Evolutionary conservation across 2,329 filamentous ascomycete genomes (phyloP).

Genomic region (Phymatotrichopsis omnivora): DNA sequence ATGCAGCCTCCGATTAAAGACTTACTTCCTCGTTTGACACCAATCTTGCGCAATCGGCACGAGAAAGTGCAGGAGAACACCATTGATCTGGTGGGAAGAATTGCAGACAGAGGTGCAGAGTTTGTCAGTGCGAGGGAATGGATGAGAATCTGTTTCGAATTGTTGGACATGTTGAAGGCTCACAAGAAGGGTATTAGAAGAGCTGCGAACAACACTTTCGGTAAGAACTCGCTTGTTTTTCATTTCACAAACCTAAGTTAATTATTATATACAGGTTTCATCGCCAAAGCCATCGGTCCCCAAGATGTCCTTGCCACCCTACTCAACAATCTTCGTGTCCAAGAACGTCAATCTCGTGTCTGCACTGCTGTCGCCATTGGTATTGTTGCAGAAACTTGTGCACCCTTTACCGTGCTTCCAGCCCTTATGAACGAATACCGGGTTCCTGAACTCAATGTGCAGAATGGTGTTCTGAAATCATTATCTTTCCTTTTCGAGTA

Average conservation of each 20-base stretch:
- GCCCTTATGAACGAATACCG: slow-evolving; percentile 99
- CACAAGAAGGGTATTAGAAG: slow-evolving; percentile 99
- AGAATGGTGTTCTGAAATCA: slow-evolving; percentile 96
- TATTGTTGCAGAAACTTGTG: slow-evolving; percentile 96
- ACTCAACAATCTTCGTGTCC: slow-evolving; percentile 90
- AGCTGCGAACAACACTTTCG: slow-evolving; percentile 98
- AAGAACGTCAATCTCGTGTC: slow-evolving; percentile 95
- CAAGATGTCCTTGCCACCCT: slow-evolving; percentile 94
- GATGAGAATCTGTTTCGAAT: slow-evolving; percentile 99
- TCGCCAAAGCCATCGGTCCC: slow-evolving; percentile 95
- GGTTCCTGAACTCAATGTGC: slow-evolving; percentile 94
- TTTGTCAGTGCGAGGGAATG: slow-evolving; percentile 95
- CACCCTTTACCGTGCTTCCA: slow-evolving; percentile 95
- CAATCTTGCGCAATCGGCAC: slow-evolving; percentile 96
- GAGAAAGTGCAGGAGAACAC: slow-evolving; percentile 99
- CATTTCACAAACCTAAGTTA: neutral
- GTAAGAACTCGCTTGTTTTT: slow-evolving; percentile 8
- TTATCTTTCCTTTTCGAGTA: slow-evolving; percentile 97
- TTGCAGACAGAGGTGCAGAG: slow-evolving; percentile 91
- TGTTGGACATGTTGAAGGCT: slow-evolving; percentile 97
- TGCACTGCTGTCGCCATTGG: slow-evolving; percentile 98
- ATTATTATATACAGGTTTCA: slow-evolving; percentile 52
- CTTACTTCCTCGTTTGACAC: slow-evolving; percentile 83
- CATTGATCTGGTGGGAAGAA: slow-evolving; percentile 93
- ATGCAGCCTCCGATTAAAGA: slow-evolving; percentile 99